A percentile compares a stretch with the other conserved stretches of the same genome.
These are phyloP conservation scores for Botryotinia narcissicola DNA, from an alignment of 2,329 filamentous ascomycete species.

Conservation along the genomic window DNA sequence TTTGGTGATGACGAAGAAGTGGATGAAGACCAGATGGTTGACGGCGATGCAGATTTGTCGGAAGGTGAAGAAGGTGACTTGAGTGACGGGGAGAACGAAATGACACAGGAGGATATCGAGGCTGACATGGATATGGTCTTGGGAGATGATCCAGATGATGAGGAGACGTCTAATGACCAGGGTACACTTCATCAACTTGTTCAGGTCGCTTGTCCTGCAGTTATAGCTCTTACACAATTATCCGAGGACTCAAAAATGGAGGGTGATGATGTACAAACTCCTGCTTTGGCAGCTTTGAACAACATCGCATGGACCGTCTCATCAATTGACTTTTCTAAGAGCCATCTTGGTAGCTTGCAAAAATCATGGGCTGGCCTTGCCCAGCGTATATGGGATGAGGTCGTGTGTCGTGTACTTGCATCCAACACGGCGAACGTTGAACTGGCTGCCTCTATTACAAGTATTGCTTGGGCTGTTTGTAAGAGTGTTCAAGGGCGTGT, in stretches of 20 bases:
- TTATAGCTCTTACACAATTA: conserved; percentile 31
- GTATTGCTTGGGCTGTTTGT: conserved; percentile 64
- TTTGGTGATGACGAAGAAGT: conserved; percentile 38
- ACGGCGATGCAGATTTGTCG: conserved; percentile 44
- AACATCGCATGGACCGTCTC: conserved; percentile 68
- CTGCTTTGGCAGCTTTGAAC: conserved; percentile 60
- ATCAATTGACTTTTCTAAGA: conserved; percentile 56
- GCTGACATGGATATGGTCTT: conserved; percentile 66
- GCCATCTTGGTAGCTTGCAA: conserved; percentile 50
- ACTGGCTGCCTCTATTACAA: conserved; percentile 61
- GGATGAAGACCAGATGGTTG: conserved; percentile 40
- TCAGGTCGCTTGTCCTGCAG: conserved; percentile 34
- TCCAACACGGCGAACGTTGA: conserved; percentile 60
- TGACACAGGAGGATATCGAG: conserved; percentile 56
- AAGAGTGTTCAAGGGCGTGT: conserved; percentile 52
- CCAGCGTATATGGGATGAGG: conserved; percentile 55
- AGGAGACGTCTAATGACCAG: conserved; percentile 38
- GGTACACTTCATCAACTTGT: conserved; percentile 36
- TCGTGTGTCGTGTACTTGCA: conserved; percentile 56
- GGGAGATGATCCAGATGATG: conserved; percentile 44
- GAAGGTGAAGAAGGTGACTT: conserved; percentile 42
- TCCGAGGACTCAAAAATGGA: conserved; percentile 30
- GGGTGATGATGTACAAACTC: conserved; percentile 47
- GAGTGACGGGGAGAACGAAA: conserved; percentile 45
- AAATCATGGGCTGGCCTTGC: conserved; percentile 54